Evolutionary conservation across 306 rosid species (phyloP).

Genomic region (Betula pendula): DNA sequence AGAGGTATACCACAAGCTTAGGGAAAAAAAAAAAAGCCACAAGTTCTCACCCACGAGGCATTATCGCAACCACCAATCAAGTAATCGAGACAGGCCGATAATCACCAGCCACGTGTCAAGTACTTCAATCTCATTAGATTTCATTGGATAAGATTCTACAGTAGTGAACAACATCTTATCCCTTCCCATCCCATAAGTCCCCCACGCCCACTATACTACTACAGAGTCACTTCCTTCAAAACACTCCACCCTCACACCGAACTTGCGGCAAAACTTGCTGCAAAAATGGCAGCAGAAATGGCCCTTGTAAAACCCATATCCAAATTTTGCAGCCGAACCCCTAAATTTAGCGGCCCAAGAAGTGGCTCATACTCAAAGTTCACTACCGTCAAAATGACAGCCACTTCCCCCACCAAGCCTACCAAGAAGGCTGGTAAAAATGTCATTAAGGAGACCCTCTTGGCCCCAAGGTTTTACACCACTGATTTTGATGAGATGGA

Average conservation of each 20-base stretch:
- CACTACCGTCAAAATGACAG: conserved; percentile 58
- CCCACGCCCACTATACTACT: not conserved
- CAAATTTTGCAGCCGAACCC: conserved; percentile 49
- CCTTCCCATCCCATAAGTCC: not conserved
- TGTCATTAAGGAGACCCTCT: conserved; percentile 77
- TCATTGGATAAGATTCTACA: conserved; percentile 67
- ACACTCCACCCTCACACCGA: not conserved
- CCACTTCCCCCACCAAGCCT: conserved; percentile 48
- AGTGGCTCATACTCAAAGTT: conserved; percentile 37
- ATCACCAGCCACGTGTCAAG: conserved; percentile 50
- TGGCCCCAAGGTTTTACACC: conserved; percentile 94
- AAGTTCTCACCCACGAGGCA: conserved; percentile 39
- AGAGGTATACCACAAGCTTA: not conserved
- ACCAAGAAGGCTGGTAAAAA: conserved; percentile 55
- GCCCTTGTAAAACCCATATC: conserved; percentile 86
- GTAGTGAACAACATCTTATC: conserved; percentile 16
- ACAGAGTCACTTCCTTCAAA: not conserved
- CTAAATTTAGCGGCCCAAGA: conserved; percentile 48
- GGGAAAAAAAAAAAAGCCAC: conserved; percentile 19
- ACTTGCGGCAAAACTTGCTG: not conserved
- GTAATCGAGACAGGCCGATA: conserved; percentile 11
- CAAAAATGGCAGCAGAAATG: conserved; percentile 76
- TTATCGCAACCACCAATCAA: conserved; percentile 53
- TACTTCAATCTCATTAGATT: conserved; percentile 45
- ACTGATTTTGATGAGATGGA: conserved; percentile 98